Base-by-base conservation (phyloP, 2,329 filamentous ascomycete genomes). In the Fusarium lateritium region DNA sequence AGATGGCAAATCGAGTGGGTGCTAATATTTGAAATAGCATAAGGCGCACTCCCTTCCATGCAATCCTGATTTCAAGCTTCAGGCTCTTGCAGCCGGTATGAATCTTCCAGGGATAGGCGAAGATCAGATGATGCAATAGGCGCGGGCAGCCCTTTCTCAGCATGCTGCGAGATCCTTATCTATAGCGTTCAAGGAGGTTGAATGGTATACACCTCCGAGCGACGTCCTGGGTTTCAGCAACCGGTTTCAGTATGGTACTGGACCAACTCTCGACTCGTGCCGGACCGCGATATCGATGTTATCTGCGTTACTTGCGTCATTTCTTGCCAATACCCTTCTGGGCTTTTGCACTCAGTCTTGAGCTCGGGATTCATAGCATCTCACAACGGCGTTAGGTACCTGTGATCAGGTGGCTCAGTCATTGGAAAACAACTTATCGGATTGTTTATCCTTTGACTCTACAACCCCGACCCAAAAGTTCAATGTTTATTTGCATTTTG, bases 21-120 rank as follows among this genome's bases (percentile, higher is more conserved):
- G 62, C 80, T 84, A 72, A 85, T 75, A 63, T 19, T 28, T 7
- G 14, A 33, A 65, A 71, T 64, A 90, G 88, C 88, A 91, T 82
- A 93, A 93, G 80, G 89, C 91, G 67, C 92, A 98, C 79, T 96
- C 94, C 14, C 91, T 94, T 24, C 92, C 92, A 54, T 98, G 94
- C 83, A 97, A 97, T 76, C 94, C 94, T 1, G 94, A 97, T 65
- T 88, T 88, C 57, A 83, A 87, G 69, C 81, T 81, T 17, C 79
- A 81, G 46, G 79, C 79, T 42, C 72, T 82, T 38, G 81, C 83
- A 34, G 83, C 83, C 10, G 83, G 83, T 19, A 77, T 85, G 62
- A 81, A 75, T 50, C 73, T 79, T 58, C 80, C 78, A 15, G 79
- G 79, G 39, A 84, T 85, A 61, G 82, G 81, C 55, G 84, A 86